Evolutionary conservation across 495 filamentous ascomycete genomes (phyloP), one percentile per base, ranked within the genome.

Genomic region (Trichoderma asperelloides): DNA sequence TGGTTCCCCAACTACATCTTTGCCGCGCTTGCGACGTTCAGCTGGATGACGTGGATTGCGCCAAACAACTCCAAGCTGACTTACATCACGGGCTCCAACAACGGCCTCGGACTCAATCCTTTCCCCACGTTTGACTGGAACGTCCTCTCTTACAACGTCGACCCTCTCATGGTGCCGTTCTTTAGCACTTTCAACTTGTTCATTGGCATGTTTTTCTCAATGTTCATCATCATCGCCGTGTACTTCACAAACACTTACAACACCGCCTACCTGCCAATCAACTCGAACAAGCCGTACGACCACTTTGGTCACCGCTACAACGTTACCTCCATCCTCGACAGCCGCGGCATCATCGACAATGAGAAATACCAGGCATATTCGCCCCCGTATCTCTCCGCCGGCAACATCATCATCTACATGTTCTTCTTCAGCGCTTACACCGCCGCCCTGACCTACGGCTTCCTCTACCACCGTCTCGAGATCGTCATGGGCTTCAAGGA

Each of bases 1-100:
- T 80, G 78, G 78, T 74, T 80, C 37, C 78, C 78, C 49, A 78
- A 80, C 69, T 78, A 75, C 69, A 71, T 80, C 67, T 78, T 79
- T 55, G 69, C 65, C 25, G 77, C 74, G 25, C 67, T 80, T 27
- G 75, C 70, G 47, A 71, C 69, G 45, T 80, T 80, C 67, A 76
- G 74, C 72, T 80, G 78, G 78, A 76, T 78, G 60, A 70, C 75
- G 0, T 80, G 78, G 78, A 80, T 80, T 55, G 69, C 77, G 0
- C 78, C 78, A 6, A 68, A 72, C 55, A 79, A 80, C 65, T 16
- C 66, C 57, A 67, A 71, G 47, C 69, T 79, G 9, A 68, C 69
- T 47, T 64, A 63, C 60, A 69, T 79, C 63, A 75, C 73, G 0
- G 78, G 78, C 12, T 70, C 73, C 39, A 65, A 68, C 25, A 71